Percentiles rank a stretch among this genome's conserved stretches.
These are phyloP conservation scores for Monilinia polystroma DNA, from an alignment of 2,329 filamentous ascomycete genomes.

Conservation along the genomic window DNA sequence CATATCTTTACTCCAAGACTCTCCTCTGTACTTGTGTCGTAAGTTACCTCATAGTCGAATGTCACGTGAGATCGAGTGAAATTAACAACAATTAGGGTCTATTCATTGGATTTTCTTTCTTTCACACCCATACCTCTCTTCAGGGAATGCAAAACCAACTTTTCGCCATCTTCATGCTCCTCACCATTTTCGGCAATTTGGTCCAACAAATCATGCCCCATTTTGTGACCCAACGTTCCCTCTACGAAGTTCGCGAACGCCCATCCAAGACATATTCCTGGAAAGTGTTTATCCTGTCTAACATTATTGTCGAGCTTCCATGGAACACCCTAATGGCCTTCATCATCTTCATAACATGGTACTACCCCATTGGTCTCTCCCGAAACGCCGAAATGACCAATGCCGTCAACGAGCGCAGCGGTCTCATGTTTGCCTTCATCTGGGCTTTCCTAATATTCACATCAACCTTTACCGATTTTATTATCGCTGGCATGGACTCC, in stretches of 20 bases:
- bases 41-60: constrained; percentile 13
- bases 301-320: constrained; percentile 80
- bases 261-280: constrained; percentile 78
- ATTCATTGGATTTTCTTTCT: constrained; percentile 74
- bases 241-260: constrained; percentile 71
- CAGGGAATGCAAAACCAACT: constrained; percentile 70
- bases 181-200: constrained; percentile 71
- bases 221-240: constrained; percentile 51
- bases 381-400: constrained; percentile 63
- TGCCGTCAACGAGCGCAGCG: constrained; percentile 66
- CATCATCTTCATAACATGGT: constrained; percentile 77
- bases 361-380: constrained; percentile 76
- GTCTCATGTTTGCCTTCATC: constrained; percentile 75
- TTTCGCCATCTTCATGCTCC: constrained; percentile 74
- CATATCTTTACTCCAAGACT: constrained; percentile 50
- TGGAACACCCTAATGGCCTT: constrained; percentile 74
- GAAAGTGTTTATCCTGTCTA: constrained; percentile 65
- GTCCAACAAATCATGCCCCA: constrained; percentile 77
- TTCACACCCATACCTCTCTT: constrained; percentile 55
- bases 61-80: neutral
- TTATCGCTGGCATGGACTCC: constrained; percentile 73
- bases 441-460: constrained; percentile 76
- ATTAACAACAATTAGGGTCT: constrained; percentile 42
- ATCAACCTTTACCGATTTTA: constrained; percentile 75
- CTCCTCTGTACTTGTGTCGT: constrained; percentile 32